Evolutionary conservation across 1,139 yeast genomes (phyloP).

Genomic region (Suzukiozyma palmioleophila): DNA sequence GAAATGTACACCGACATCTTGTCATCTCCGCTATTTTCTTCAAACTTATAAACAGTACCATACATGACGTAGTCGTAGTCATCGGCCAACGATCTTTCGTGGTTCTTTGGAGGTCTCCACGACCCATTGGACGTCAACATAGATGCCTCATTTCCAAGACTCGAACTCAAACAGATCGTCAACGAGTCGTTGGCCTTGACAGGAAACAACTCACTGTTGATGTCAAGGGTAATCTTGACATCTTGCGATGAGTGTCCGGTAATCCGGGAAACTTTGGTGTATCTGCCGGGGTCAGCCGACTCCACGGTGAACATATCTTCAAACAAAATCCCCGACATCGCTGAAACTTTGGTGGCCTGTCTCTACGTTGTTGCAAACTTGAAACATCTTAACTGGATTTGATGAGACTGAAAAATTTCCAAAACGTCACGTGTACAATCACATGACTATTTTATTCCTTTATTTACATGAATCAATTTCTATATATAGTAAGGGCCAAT

Average conservation of each 20-base stretch:
- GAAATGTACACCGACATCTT: constrained; percentile 86
- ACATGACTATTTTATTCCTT: too few species aligned
- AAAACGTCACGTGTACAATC: too few species aligned
- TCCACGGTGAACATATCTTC: constrained; percentile 91
- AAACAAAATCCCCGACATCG: constrained; percentile 79
- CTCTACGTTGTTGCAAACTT: too few species aligned
- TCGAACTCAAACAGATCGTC: constrained; percentile 83
- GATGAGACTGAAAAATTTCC: too few species aligned
- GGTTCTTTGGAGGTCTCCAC: constrained; percentile 90
- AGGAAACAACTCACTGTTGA: constrained; percentile 91
- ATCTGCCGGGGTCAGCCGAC: constrained; percentile 82
- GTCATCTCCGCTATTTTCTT: constrained; percentile 74
- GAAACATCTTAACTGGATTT: too few species aligned
- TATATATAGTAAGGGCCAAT: too few species aligned
- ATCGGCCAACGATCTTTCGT: constrained; percentile 84
- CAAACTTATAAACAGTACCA: constrained; percentile 96
- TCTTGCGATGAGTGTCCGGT: constrained; percentile 83
- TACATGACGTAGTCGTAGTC: constrained; percentile 98
- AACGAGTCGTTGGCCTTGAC: constrained; percentile 72
- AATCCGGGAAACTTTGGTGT: constrained; percentile 88
- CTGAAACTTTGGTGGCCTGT: neutral
- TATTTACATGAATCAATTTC: too few species aligned
- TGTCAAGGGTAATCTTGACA: constrained; percentile 81
- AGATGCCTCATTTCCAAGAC: constrained; percentile 58
- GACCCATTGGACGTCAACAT: constrained; percentile 61